Evolutionary conservation across 116 monocot genomes (phyloP).

Genomic region (Iris pallida): DNA sequence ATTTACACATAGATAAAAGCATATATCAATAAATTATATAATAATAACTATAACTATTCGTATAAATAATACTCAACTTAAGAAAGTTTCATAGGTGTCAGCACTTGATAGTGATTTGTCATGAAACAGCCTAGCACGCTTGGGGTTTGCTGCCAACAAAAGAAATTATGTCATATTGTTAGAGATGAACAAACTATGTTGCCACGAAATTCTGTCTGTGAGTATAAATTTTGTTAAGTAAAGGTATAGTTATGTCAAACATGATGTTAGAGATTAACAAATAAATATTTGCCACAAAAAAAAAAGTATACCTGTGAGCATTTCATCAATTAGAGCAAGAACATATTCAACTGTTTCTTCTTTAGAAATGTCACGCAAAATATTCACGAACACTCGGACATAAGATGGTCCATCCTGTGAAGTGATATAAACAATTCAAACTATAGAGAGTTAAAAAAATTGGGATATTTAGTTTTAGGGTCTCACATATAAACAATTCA

Average conservation of each 20-base stretch:
- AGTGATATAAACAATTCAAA: background rate
- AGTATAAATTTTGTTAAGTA: too few species aligned
- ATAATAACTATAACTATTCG: too few species aligned
- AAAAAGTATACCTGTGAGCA: conserved; percentile 57
- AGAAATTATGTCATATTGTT: background rate
- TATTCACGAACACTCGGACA: conserved; percentile 73
- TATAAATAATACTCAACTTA: conserved; percentile 42
- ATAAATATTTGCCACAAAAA: background rate
- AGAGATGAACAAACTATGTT: too few species aligned
- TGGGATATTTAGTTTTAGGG: too few species aligned
- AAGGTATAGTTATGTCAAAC: background rate
- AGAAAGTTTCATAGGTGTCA: conserved; percentile 85
- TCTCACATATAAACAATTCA: too few species aligned
- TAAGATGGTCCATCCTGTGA: conserved; percentile 86
- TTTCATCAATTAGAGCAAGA: conserved; percentile 94
- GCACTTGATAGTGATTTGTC: conserved; percentile 65
- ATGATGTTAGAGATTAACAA: background rate
- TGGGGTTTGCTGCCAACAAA: conserved; percentile 77
- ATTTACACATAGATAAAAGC: too few species aligned
- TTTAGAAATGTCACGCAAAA: conserved; percentile 75
- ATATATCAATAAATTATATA: too few species aligned
- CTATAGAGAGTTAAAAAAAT: too few species aligned
- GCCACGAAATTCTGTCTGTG: too few species aligned
- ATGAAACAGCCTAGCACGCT: conserved; percentile 81
- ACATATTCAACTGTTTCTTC: conserved; percentile 95